These are phyloP conservation scores for Moelleriella libera DNA, from an alignment of 2,329 filamentous ascomycete genomes.

Conservation along the genomic window DNA sequence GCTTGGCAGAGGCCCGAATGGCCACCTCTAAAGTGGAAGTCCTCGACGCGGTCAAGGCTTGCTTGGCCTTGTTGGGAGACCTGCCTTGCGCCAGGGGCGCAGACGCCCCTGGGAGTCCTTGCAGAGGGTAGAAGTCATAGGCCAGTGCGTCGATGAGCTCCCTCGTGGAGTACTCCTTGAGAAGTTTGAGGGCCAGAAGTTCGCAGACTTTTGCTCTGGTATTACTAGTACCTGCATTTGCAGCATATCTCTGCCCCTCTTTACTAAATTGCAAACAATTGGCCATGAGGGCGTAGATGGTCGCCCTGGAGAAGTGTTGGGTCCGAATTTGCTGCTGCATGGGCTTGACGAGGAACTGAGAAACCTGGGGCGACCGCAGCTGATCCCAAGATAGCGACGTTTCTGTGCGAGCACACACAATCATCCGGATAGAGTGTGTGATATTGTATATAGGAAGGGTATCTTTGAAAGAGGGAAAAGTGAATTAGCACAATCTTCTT, in stretches of 20 bases:
- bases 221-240: constrained; percentile 68
- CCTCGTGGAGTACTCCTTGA: constrained; percentile 79
- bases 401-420: constrained; percentile 76
- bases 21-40: constrained; percentile 88
- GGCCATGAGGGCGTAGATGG: constrained; percentile 79
- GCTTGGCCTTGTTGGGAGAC: constrained; percentile 24
- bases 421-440: constrained; percentile 76
- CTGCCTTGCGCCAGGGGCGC: constrained; percentile 19
- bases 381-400: constrained; percentile 92
- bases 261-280: constrained; percentile 91
- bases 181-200: constrained; percentile 72
- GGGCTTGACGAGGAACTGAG: constrained; percentile 88
- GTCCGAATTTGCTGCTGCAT: constrained; percentile 80
- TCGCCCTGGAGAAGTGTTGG: constrained; percentile 73
- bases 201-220: constrained; percentile 85
- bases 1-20: constrained; percentile 83
- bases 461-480: constrained; percentile 38
- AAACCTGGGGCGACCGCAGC: constrained; percentile 86
- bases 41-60: constrained; percentile 48
- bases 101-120: constrained; percentile 50
- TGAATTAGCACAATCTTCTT: background rate
- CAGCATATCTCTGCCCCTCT: constrained; percentile 68
- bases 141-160: constrained; percentile 89
- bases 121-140: constrained; percentile 88
- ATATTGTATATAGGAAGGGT: constrained; percentile 78